These are phyloP conservation scores for Alternaria hordeiaustralica DNA, from an alignment of 2,329 filamentous ascomycete genomes.

Conservation along the genomic window DNA sequence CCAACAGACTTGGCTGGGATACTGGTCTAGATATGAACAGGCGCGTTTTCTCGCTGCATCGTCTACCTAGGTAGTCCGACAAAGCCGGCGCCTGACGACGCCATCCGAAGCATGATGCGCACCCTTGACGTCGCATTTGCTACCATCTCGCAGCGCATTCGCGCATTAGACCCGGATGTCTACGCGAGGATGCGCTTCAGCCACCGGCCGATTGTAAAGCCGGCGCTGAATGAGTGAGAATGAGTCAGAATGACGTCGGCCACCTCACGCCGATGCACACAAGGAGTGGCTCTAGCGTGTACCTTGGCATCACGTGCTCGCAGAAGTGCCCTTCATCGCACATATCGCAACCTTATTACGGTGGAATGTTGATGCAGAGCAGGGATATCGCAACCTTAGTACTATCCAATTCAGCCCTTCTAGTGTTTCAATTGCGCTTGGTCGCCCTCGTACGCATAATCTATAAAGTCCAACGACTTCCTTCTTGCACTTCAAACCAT, in stretches of 20 bases:
- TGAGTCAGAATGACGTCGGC: neutral
- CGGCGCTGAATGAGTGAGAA: neutral
- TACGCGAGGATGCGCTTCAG: neutral
- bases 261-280: neutral
- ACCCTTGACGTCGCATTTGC: neutral
- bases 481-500: neutral
- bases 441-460: neutral
- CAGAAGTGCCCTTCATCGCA: neutral
- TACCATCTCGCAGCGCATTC: neutral
- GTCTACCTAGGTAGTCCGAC: neutral
- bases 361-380: neutral
- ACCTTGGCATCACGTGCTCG: neutral
- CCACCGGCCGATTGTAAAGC: neutral
- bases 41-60: neutral
- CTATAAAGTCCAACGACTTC: neutral
- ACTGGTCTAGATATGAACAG: no score
- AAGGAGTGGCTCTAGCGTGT: neutral
- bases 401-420: neutral
- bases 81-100: neutral
- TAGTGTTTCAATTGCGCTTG: neutral
- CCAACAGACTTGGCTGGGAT: neutral
- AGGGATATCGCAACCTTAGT: neutral
- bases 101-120: neutral
- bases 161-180: neutral
- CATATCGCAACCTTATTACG: neutral